Evolutionary conservation across 78 protist genomes (phyloP), one percentile per base, ranked within the genome.

Genomic region (slime mould (Dictyostelium discoideum)): DNA sequence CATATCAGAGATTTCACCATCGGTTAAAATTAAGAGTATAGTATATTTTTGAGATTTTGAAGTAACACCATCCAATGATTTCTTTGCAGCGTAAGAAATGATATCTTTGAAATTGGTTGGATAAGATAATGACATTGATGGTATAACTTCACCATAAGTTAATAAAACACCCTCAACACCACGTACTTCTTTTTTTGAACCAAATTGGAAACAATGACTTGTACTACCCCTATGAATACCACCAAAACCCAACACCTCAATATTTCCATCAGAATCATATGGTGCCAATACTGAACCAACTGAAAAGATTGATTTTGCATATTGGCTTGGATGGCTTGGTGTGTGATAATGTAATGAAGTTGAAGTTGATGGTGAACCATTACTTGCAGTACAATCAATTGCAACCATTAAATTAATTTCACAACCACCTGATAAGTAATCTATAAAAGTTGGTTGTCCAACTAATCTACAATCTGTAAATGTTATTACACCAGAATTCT

Each of bases 371-470:
- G 97, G 96, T 37, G 65, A 20, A 10, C 96, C 96, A 73, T 98
- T 98, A 74, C 95, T 80, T 18, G 39, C 96, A 0, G 99, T 98
- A 83, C 97, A 98, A 82, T 98, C 99, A 57, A 98, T 89, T 46
- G 98, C 98, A 22, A 97, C 79, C 8, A 85, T 29, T 29, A 97
- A 39, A 32, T n/a, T 14, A 22, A 98, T 29, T 79, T 97, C 93
- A 29, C 50, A 29, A 39, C 98, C 98, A 44, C 96, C 92, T 7
- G 24, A 29, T 32, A 97, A 1, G 78, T 76, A 98, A 18, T 98
- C 98, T 3, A 97, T 5, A 95, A 96, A 93, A 2, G 97, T 46
- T 40, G 48, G 60, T 39, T 82, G 29, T 2, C 29, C 44, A 22
- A 50, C 40, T 42, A 37, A 89, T 37, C 82, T 96, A 24, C 69